These are phyloP conservation scores for Bipolaris zeicola DNA, from an alignment of 2,329 filamentous ascomycete species.

Conservation along the genomic window DNA sequence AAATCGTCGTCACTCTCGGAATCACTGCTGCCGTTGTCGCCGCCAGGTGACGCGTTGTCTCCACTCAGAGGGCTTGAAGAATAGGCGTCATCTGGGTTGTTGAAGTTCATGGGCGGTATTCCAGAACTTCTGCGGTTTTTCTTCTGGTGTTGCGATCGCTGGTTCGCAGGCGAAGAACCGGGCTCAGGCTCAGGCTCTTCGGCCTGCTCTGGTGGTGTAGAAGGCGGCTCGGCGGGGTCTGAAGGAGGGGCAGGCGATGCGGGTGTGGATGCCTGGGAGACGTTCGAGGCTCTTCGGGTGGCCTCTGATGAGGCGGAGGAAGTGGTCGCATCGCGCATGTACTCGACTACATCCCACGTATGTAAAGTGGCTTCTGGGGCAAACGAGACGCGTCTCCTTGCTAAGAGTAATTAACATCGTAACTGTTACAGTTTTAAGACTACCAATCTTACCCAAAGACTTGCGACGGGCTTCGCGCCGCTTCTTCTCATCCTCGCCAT, in stretches of 20 bases:
- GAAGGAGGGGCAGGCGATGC: slow-evolving; percentile 47
- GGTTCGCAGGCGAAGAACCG: slow-evolving; percentile 66
- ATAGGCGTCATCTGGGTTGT: slow-evolving; percentile 67
- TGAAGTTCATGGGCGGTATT: slow-evolving; percentile 67
- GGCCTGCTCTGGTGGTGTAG: slow-evolving; percentile 65
- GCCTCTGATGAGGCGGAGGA: slow-evolving; percentile 74
- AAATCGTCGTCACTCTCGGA: slow-evolving; percentile 71
- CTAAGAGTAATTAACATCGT: slow-evolving; percentile 43
- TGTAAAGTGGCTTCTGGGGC: slow-evolving; percentile 96
- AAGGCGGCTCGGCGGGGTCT: slow-evolving; percentile 63
- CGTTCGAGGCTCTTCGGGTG: slow-evolving; percentile 72
- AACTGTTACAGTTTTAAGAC: background rate
- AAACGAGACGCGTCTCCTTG: slow-evolving; percentile 93
- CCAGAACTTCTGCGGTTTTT: slow-evolving; percentile 66
- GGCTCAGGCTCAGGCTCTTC: slow-evolving; percentile 65
- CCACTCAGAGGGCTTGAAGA: slow-evolving; percentile 81
- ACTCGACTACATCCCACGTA: slow-evolving; percentile 94
- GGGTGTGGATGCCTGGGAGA: slow-evolving; percentile 47
- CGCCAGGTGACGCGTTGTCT: slow-evolving; percentile 50
- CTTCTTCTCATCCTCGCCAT: slow-evolving; percentile 63
- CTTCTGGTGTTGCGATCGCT: slow-evolving; percentile 68
- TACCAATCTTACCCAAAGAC: slow-evolving; percentile 67
- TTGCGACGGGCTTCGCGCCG: slow-evolving; percentile 88
- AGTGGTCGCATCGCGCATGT: slow-evolving; percentile 82
- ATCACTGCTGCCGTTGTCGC: slow-evolving; percentile 59